phyloP scores from a whole-genome alignment of 179 eudicot species.

The Beta corolliflora region DNA sequence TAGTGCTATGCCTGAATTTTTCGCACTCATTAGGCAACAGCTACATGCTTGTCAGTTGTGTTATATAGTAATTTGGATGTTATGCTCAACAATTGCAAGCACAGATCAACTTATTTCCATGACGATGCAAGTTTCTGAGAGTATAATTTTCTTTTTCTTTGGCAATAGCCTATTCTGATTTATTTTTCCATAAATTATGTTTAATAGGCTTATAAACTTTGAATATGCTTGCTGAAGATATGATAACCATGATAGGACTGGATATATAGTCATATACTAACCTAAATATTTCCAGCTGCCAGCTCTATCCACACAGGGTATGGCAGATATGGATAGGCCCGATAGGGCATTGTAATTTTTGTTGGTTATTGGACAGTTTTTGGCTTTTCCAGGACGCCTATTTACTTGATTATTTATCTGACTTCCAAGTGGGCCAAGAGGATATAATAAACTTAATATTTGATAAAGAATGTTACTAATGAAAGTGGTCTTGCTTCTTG shows the following conservation, averaged over 20 bases:
- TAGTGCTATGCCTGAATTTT: background rate
- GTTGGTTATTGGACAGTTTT: background rate
- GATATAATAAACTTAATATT: background rate
- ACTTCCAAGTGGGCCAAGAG: background rate
- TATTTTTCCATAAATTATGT: background rate
- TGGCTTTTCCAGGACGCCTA: background rate
- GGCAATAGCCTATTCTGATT: background rate
- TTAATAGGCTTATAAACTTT: background rate
- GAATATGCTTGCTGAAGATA: conserved; percentile 1
- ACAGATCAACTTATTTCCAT: background rate
- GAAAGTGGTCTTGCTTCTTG: conserved; percentile 20
- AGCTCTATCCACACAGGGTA: background rate
- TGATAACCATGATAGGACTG: background rate
- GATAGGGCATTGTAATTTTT: background rate
- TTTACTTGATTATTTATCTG: background rate
- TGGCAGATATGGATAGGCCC: background rate
- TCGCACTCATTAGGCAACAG: background rate
- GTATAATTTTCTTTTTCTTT: too few species aligned
- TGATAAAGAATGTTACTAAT: background rate
- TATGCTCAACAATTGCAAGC: background rate
- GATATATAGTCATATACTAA: background rate
- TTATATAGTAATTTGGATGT: background rate
- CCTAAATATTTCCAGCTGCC: background rate
- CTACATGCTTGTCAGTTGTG: background rate
- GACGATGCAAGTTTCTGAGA: background rate